phyloP scores from a whole-genome alignment of 768 basidiomycete species.

The Galerina sulciceps region DNA sequence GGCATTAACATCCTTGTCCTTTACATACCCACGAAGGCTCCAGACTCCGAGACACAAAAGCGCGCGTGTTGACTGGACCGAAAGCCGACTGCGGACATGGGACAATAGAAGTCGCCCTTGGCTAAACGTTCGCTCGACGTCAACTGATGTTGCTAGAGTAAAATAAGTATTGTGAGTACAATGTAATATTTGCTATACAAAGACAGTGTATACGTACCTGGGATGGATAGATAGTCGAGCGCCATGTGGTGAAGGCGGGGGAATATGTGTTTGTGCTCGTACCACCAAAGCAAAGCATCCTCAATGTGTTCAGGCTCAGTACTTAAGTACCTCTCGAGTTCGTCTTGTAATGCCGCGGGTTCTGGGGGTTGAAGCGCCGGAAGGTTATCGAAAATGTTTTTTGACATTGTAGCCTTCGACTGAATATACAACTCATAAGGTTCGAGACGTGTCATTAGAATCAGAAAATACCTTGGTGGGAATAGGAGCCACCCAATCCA shows the following conservation, averaged over 20 bases:
- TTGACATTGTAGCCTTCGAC: not conserved
- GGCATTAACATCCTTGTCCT: not conserved
- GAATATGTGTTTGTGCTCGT: conserved; percentile 4
- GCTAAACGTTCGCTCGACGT: conserved; percentile 6
- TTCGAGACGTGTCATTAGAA: not conserved
- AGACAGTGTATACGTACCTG: not conserved
- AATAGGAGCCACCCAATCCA: not conserved
- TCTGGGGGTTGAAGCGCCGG: conserved; percentile 17
- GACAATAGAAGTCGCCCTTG: not conserved
- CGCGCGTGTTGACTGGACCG: not conserved
- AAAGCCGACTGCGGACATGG: not conserved
- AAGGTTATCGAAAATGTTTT: conserved; percentile 30
- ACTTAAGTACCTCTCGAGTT: conserved; percentile 19
- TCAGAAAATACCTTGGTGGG: not conserved
- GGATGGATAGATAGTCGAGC: not conserved
- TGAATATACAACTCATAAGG: not conserved
- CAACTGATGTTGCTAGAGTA: not conserved
- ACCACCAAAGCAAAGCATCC: conserved; percentile 15
- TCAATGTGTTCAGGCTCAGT: conserved; percentile 29
- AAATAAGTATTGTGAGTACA: not conserved
- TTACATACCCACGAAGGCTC: not conserved
- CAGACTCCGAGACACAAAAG: conserved; percentile 7
- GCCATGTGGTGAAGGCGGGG: conserved; percentile 19
- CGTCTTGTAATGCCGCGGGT: conserved; percentile 8
- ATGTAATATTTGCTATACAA: not conserved